These are phyloP conservation scores for Trichoderma asperellum DNA, from an alignment of 2,329 filamentous ascomycete species.

Conservation along the genomic window DNA sequence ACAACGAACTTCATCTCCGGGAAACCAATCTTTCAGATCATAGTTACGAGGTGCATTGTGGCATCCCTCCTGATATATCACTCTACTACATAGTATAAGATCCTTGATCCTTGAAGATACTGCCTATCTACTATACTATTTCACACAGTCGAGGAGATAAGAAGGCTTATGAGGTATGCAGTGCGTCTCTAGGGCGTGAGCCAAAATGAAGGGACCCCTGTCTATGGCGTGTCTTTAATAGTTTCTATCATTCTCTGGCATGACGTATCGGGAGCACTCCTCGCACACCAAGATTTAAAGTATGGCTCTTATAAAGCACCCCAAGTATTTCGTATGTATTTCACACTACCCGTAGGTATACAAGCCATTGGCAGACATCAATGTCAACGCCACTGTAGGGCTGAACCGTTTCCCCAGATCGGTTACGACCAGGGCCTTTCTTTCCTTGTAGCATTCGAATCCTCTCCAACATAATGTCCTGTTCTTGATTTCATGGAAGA, in stretches of 20 bases:
- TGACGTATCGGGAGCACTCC: neutral
- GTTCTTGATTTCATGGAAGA: neutral
- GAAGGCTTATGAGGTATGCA: neutral
- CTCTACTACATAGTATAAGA: neutral
- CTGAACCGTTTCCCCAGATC: neutral
- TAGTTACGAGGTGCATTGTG: neutral
- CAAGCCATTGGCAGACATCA: neutral
- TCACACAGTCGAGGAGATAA: neutral
- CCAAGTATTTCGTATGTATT: neutral
- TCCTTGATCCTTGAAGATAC: neutral
- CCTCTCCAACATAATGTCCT: neutral
- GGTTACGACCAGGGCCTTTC: neutral
- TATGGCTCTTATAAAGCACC: neutral
- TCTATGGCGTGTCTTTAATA: neutral
- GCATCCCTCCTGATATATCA: neutral
- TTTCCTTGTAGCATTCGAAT: neutral
- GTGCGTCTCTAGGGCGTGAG: neutral
- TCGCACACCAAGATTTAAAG: neutral
- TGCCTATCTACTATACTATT: neutral
- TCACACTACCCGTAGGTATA: too few relatives aligned
- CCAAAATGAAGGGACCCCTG: neutral
- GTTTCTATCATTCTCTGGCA: neutral
- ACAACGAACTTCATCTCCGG: rapidly evolving
- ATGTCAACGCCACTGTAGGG: neutral
- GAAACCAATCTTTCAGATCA: neutral